Conservation (phyloP, 768 basidiomycete species). For the Amanita thiersii region DNA sequence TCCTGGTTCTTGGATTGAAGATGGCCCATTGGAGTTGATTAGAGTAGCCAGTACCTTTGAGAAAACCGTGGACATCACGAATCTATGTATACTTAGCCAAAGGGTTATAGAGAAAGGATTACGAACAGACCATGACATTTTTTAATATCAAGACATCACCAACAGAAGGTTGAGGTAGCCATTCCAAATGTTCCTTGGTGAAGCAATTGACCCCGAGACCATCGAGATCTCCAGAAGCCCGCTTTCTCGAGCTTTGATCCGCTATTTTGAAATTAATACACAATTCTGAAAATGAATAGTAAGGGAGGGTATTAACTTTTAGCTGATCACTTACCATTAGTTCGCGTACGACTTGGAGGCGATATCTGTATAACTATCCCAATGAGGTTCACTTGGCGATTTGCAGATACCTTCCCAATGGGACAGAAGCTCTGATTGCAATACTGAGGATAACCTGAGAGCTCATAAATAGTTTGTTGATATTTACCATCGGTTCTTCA, state of each 20-base stretch:
- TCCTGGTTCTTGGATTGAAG: constrained; percentile 31
- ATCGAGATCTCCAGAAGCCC: constrained; percentile 14
- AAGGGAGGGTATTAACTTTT: neutral
- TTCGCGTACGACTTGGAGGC: constrained; percentile 11
- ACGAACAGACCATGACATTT: constrained; percentile 35
- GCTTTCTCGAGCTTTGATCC: constrained; percentile 41
- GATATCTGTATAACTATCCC: constrained; percentile 17
- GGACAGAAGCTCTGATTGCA: neutral
- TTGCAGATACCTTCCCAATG: constrained; percentile 13
- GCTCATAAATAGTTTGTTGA: neutral
- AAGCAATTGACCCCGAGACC: constrained; percentile 44
- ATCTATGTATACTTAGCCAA: neutral
- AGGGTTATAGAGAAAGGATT: neutral
- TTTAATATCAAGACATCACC: constrained; percentile 47
- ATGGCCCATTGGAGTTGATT: constrained; percentile 48
- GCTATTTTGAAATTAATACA: constrained; percentile 34
- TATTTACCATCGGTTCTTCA: no score
- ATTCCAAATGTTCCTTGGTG: constrained; percentile 33
- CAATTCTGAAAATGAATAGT: constrained; percentile 30
- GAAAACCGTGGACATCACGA: constrained; percentile 12
- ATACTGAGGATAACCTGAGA: neutral
- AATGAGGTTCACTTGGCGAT: constrained; percentile 14
- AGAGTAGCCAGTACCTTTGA: constrained; percentile 35
- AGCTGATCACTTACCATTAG: constrained; percentile 16
- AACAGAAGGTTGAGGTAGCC: constrained; percentile 39